These are phyloP conservation scores for Colletotrichum sp. DNA, from an alignment of 2,329 filamentous ascomycete species.

Conservation along the genomic window DNA sequence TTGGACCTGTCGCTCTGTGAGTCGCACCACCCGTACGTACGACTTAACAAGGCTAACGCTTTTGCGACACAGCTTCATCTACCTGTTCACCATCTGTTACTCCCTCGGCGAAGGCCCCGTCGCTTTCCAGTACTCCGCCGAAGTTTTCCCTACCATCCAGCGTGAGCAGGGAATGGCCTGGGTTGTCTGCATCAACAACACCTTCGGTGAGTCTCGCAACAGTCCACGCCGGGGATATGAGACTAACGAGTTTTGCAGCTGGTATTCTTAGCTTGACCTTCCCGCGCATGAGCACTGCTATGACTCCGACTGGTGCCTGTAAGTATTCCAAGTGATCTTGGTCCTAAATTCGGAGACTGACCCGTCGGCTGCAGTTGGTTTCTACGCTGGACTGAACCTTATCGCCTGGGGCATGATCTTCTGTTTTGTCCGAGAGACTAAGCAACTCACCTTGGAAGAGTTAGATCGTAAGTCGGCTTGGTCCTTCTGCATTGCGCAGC, in stretches of 20 bases:
- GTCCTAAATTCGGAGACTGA: background rate
- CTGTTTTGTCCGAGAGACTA: slow-evolving; percentile 62
- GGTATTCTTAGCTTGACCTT: slow-evolving; percentile 66
- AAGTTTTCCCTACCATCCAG: slow-evolving; percentile 68
- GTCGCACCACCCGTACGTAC: background rate
- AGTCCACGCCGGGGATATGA: fast-evolving
- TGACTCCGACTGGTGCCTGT: slow-evolving; percentile 35
- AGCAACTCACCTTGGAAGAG: slow-evolving; percentile 28
- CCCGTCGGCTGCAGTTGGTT: slow-evolving; percentile 40
- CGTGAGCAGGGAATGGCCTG: slow-evolving; percentile 67
- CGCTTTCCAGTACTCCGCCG: slow-evolving; percentile 66
- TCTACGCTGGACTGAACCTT: slow-evolving; percentile 61
- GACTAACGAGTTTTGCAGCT: background rate
- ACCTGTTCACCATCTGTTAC: slow-evolving; percentile 49
- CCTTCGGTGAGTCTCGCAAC: background rate
- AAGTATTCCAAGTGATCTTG: slow-evolving; percentile 25
- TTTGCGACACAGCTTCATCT: slow-evolving; percentile 34
- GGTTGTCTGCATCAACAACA: background rate
- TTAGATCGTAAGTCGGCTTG: slow-evolving; percentile 4
- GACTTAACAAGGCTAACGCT: background rate
- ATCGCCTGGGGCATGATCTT: slow-evolving; percentile 59
- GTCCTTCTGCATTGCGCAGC: background rate
- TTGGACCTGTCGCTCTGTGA: slow-evolving; percentile 54
- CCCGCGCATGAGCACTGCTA: slow-evolving; percentile 55
- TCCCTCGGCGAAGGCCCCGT: slow-evolving; percentile 53